Conservation (phyloP, 1,284 basidiomycete species). For the Quambalaria eucalypti region DNA sequence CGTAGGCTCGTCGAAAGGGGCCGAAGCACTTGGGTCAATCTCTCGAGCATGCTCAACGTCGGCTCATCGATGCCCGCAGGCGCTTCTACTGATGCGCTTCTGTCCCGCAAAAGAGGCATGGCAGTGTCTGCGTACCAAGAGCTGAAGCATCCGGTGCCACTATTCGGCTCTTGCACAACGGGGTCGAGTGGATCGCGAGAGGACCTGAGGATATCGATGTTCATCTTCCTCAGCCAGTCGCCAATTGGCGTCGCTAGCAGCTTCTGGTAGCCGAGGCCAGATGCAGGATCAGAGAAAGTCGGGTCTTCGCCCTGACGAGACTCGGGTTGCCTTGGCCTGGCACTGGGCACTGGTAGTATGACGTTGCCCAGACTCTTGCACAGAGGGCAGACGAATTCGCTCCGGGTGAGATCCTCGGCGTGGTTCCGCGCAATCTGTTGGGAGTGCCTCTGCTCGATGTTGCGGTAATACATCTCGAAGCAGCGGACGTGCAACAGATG, state of each 20-base stretch:
- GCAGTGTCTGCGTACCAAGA: constrained; percentile 23
- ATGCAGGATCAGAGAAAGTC: neutral
- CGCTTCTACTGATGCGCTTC: neutral
- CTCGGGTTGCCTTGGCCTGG: neutral
- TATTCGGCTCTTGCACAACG: constrained; percentile 28
- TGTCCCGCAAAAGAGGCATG: neutral
- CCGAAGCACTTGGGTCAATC: constrained; percentile 34
- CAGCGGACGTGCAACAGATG: constrained; percentile 97
- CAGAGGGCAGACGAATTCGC: constrained; percentile 94
- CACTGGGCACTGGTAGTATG: constrained; percentile 66
- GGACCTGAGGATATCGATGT: constrained; percentile 45
- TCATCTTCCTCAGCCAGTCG: constrained; percentile 46
- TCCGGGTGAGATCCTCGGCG: constrained; percentile 80
- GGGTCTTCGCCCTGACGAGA: neutral
- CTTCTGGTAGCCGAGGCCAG: neutral
- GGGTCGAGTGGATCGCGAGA: constrained; percentile 25
- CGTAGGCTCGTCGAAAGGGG: constrained; percentile 30
- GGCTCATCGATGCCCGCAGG: constrained; percentile 12
- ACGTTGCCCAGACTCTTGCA: constrained; percentile 96
- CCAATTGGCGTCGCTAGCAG: constrained; percentile 23
- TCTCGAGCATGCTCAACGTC: constrained; percentile 38
- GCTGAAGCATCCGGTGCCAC: constrained; percentile 40
- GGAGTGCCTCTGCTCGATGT: constrained; percentile 78
- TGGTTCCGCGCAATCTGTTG: constrained; percentile 86
- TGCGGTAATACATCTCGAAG: constrained; percentile 79